A percentile compares a stretch with the other conserved stretches of the same genome.
phyloP scores from a whole-genome alignment of 192 early-diverging fungal species.

The Podila epigama region DNA sequence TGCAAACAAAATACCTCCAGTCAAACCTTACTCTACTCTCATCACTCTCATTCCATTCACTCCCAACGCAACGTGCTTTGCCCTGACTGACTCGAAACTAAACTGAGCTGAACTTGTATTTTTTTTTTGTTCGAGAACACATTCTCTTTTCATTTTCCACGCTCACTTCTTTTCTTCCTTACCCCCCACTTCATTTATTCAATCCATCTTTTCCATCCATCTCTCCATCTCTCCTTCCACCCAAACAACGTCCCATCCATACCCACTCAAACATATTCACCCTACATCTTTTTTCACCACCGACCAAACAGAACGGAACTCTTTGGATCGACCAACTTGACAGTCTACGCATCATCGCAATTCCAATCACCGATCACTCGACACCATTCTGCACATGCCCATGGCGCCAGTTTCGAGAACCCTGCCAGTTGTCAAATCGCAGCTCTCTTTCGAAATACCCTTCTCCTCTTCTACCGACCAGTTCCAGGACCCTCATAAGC shows the following conservation, averaged over 20 bases:
- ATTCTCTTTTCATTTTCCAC: too few species aligned
- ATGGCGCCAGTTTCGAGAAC: conserved; percentile 1
- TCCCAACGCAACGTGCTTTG: too few species aligned
- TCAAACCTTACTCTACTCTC: too few species aligned
- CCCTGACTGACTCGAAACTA: too few species aligned
- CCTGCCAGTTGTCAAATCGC: neutral
- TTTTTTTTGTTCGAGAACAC: too few species aligned
- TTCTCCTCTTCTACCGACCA: neutral
- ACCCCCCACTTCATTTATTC: neutral
- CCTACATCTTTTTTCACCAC: neutral
- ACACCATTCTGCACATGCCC: neutral
- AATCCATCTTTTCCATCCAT: neutral
- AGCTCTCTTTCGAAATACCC: neutral
- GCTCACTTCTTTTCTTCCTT: too few species aligned
- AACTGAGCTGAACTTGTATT: too few species aligned
- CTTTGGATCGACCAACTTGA: neutral
- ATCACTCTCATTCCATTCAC: too few species aligned
- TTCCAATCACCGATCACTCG: neutral
- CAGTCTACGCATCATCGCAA: neutral
- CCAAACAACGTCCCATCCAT: neutral
- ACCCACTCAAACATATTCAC: too few species aligned
- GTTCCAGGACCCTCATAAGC: too few species aligned
- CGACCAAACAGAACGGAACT: neutral
- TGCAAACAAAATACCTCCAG: too few species aligned
- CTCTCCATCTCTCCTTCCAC: neutral